phyloP scores from a whole-genome alignment of 2,329 filamentous ascomycete species.

The Venturia oleaginea region DNA sequence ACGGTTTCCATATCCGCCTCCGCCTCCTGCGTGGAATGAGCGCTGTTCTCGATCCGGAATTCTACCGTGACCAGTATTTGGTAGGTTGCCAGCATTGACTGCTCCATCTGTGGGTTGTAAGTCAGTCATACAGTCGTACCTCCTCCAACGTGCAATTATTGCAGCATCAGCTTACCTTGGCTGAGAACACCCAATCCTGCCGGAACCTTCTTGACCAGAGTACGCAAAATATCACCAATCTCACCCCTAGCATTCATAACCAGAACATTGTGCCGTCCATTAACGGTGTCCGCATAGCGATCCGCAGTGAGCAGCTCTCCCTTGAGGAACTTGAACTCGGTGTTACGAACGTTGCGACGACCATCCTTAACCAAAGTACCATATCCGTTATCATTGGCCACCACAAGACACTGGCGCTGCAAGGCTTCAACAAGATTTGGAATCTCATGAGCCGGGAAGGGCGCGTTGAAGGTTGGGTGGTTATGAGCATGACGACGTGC shows the following conservation, averaged over 20 bases:
- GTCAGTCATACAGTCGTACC: too few relatives aligned
- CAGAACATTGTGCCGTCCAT: constrained; percentile 13
- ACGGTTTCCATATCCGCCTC: background rate
- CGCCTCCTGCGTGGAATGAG: background rate
- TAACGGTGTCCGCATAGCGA: constrained; percentile 4
- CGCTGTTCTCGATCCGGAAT: constrained; percentile 12
- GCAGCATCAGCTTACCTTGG: constrained; percentile 9
- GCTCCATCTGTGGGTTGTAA: background rate
- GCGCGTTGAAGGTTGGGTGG: constrained; percentile 8
- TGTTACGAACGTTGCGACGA: constrained; percentile 6
- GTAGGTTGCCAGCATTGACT: constrained; percentile 11
- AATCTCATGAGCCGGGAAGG: constrained; percentile 5
- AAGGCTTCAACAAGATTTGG: constrained; percentile 11
- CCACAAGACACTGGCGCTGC: constrained; percentile 7
- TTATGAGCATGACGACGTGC: background rate
- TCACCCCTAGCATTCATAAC: constrained; percentile 14
- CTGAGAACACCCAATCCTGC: constrained; percentile 9
- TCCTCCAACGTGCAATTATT: background rate
- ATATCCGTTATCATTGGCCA: constrained; percentile 13
- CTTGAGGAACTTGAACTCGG: constrained; percentile 13
- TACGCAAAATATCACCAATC: constrained; percentile 13
- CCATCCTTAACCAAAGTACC: constrained; percentile 12
- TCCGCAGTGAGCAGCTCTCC: constrained; percentile 13
- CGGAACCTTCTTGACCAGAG: constrained; percentile 13
- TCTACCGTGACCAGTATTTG: constrained; percentile 5